phyloP scores from a whole-genome alignment of 257 asterid species.

The Solanum okadae region DNA sequence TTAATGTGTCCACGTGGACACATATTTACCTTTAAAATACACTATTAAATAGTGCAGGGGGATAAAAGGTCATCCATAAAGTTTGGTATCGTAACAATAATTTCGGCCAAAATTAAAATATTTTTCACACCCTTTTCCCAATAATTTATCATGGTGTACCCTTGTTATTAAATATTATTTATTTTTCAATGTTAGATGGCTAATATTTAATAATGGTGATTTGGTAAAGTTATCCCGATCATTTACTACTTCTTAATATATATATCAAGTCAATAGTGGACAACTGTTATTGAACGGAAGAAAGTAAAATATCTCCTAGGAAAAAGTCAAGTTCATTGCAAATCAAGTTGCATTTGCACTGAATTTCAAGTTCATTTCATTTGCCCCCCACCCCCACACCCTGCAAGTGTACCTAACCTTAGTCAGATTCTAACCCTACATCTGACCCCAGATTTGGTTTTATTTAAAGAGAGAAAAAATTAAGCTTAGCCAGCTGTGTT shows the following conservation, averaged over 20 bases:
- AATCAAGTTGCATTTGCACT: slow-evolving; percentile 14
- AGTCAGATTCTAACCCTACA: slow-evolving; percentile 45
- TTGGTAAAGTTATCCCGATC: too few species aligned
- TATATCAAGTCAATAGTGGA: too few species aligned
- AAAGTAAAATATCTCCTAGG: not conserved
- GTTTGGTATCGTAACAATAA: too few species aligned
- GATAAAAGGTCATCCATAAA: too few species aligned
- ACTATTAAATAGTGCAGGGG: too few species aligned
- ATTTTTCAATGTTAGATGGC: not conserved
- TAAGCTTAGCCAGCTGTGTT: slow-evolving; percentile 33
- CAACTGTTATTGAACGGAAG: rapidly evolving
- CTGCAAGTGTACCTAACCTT: slow-evolving; percentile 20
- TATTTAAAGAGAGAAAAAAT: slow-evolving; percentile 50
- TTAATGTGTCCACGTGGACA: too few species aligned
- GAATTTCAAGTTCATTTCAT: slow-evolving; percentile 32
- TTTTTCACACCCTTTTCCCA: too few species aligned
- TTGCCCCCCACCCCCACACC: not conserved
- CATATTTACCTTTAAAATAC: too few species aligned
- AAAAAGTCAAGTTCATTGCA: not conserved
- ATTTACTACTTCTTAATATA: too few species aligned
- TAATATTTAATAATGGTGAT: too few species aligned
- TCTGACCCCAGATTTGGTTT: slow-evolving; percentile 30
- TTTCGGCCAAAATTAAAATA: too few species aligned
- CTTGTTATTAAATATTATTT: not conserved
- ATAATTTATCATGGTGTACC: not conserved